Evolutionary conservation across 2,329 filamentous ascomycete species (phyloP), one percentile per base, ranked within the genome.

Genomic region (Claviceps paspali): DNA sequence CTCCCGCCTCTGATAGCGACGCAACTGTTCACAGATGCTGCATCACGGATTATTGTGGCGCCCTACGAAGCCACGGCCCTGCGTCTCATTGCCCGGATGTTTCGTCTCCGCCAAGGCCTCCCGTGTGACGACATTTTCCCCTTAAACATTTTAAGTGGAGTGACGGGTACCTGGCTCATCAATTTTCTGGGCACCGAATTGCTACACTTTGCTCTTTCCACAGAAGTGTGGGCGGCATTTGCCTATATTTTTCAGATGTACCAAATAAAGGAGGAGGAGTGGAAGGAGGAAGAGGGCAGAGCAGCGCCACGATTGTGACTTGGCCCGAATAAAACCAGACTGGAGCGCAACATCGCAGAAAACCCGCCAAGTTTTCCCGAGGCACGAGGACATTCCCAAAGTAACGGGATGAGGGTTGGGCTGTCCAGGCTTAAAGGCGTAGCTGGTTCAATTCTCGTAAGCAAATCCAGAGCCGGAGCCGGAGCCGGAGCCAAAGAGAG

Each of bases 181-280:
- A 73, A 71, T 47, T 56, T 70, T 36, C 34, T 69, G 5, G 58
- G 61, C 10, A 40, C 63, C 2, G 65, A 73, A 45, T 46, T 70
- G 12, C 29, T 66, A 14, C 60, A 67, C 38, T 42, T 70, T 3
- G 44, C 61, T 6, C 44, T 69, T 14, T 58, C 62, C 6, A 55
- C 59, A 3, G 65, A 65, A 36, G 41, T 65, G 5, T 72, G 68
- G 66, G 58, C 60, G 2, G 29, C 56, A 0, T 53, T 65, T 11
- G 60, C 63, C 1, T 39, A 55, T 4, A 34, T 57, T 2, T 54
- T 61, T 4, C 56, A 60, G 43, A 59, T 50, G 45, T 53, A 59
- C 14, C 63, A 65, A 36, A 49, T 56, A 34, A 57, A 57, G 1
- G 62, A 65, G 26, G 60, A 64, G 30, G 61, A 66, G 36, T 66